Evolutionary conservation across 306 rosid species (phyloP).

Genomic region (Rubus parviflorus): DNA sequence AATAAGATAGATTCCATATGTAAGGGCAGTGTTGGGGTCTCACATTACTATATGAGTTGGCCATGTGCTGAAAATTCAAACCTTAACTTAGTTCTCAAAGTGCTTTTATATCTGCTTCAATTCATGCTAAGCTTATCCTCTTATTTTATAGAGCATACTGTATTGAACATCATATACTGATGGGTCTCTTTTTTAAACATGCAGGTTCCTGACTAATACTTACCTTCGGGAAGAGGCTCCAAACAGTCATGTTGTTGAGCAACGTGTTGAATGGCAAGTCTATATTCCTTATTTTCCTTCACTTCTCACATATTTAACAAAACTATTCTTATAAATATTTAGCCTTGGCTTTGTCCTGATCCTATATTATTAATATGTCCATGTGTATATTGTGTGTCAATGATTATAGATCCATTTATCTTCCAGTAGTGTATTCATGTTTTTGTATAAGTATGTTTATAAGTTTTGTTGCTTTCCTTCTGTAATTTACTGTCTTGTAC

Average conservation of each 20-base stretch:
- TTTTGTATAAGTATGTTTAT: background rate
- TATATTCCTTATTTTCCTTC: background rate
- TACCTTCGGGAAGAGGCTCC: conserved; percentile 99
- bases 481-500: background rate
- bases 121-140: background rate
- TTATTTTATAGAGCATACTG: background rate
- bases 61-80: background rate
- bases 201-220: conserved; percentile 87
- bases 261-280: conserved; percentile 95
- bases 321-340: background rate
- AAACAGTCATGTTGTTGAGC: conserved; percentile 97
- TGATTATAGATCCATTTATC: background rate
- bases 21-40: background rate
- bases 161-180: conserved; percentile 12
- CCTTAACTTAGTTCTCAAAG: background rate
- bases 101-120: too few relatives aligned
- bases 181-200: conserved; percentile 24
- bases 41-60: background rate
- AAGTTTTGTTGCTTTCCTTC: background rate
- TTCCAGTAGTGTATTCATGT: background rate
- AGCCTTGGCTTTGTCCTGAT: background rate
- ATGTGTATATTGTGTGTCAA: background rate
- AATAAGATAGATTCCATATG: background rate
- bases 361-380: background rate
- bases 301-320: conserved; percentile 15